Base-by-base conservation (phyloP, 2,329 filamentous ascomycete genomes). In the Aspergillus udagawae region DNA sequence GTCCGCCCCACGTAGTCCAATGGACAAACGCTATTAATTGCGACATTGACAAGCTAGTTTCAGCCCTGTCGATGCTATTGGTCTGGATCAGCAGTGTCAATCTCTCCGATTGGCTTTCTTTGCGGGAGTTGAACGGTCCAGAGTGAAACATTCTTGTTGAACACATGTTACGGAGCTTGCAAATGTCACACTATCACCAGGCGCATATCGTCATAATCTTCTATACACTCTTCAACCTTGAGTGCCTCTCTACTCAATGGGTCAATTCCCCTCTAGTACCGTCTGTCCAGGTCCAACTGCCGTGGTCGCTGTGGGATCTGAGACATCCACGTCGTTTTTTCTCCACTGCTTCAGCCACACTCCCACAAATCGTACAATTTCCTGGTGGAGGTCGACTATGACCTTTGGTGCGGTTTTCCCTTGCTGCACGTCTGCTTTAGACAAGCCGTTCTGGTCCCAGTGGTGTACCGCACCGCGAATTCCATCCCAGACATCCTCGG, bases 401-500 rank as follows among this genome's bases (percentile, higher is more conserved):
- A 51, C 64, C 6, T 59, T 80, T 2, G 84, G 75, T 1, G 73
- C 67, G 0, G 87, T 87, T 1, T 87, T 87, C 32, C 90, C 67
- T 0, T 74, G 73, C 1, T 78, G 62, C 5, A 21, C 21, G 10
- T 62, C 49, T 23, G 53, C 47, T 17, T 3, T 23, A 0, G 53
- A 58, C 28, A 66, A 42, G 9, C 63, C 64, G 41, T 66, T 65
- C 57, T 66, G 63, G 45, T 66, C 64, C 64, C 89, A 94, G 69
- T 93, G 90, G 71, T 95, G 91, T 21, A 92, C 89, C 0, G 84
- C 89, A n/a, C 82, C 82, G 3, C 80, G 76, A 49, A 65, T 58
- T 10, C 59, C 60, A 57, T 66, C 63, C 63, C 63, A 66, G 0
- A 66, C 60, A 20, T 65, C 51, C 23, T 58, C 59, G 3, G 55